These are phyloP conservation scores for Claviceps humidiphila DNA, from an alignment of 2,329 filamentous ascomycete species.

Conservation along the genomic window DNA sequence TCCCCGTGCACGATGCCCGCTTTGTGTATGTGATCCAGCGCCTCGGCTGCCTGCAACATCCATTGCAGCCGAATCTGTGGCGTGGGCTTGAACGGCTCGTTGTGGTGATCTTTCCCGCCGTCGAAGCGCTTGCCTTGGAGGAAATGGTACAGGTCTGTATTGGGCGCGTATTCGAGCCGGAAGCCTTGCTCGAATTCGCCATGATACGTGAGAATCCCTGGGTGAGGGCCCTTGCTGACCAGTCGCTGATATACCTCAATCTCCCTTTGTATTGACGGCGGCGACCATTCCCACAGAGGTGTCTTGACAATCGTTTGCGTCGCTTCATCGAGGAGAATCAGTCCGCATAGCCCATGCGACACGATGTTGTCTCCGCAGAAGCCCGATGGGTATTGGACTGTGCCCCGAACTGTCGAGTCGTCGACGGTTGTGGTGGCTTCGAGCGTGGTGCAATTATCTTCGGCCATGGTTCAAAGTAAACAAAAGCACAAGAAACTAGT, in stretches of 20 bases:
- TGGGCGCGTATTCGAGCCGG: conserved; percentile 4
- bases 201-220: conserved; percentile 1
- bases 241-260: conserved; percentile 3
- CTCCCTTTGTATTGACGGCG: conserved; percentile 1
- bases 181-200: conserved; percentile 1
- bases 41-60: conserved; percentile 4
- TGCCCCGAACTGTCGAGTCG: neutral
- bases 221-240: neutral
- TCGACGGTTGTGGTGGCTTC: too few species aligned
- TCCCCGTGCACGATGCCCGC: conserved; percentile 5
- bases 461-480: too few species aligned
- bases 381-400: neutral
- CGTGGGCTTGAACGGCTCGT: too few species aligned
- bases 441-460: too few species aligned
- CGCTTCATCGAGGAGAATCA: conserved; percentile 3
- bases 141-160: conserved; percentile 2
- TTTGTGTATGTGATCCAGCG: conserved; percentile 2
- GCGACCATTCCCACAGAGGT: neutral
- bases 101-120: neutral
- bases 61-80: neutral
- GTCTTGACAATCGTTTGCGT: conserved; percentile 5
- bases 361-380: neutral
- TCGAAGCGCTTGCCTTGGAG: neutral
- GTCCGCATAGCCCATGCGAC: neutral
- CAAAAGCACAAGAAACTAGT: too few species aligned